A percentile compares a stretch with the other conserved stretches of the same genome.
Evolutionary conservation across 2,329 filamentous ascomycete genomes (phyloP).

Genomic region (Colletotrichum camelliae): DNA sequence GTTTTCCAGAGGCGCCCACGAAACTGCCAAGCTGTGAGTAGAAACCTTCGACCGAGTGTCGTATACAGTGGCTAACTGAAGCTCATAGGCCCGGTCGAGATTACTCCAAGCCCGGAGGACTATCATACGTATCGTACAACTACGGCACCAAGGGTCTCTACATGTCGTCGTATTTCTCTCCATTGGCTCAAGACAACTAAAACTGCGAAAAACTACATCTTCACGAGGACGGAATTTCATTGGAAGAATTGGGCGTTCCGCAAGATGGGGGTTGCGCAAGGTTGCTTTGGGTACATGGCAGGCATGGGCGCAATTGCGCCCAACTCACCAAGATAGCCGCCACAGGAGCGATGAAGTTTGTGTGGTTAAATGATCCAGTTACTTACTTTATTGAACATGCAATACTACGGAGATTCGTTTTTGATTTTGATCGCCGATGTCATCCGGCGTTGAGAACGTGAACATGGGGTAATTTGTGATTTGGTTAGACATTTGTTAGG

Average conservation of each 20-base stretch:
- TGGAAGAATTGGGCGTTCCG: neutral
- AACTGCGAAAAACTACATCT: rapidly evolving
- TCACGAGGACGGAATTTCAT: neutral
- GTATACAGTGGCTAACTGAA: neutral
- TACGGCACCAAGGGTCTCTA: slow-evolving; percentile 2
- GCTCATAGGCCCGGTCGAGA: neutral
- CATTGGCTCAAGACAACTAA: neutral
- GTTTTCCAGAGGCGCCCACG: neutral
- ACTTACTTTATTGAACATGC: neutral
- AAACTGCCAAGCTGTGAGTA: slow-evolving; percentile 3
- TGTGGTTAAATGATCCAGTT: neutral
- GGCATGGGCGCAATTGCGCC: neutral
- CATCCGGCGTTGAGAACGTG: neutral
- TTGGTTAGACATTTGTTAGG: neutral
- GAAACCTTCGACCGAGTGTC: too few relatives aligned
- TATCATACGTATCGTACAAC: slow-evolving; percentile 1
- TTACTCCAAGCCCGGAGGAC: slow-evolving; percentile 1
- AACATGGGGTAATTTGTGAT: neutral
- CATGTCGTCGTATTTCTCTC: slow-evolving; percentile 13
- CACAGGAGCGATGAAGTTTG: neutral
- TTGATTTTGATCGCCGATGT: neutral
- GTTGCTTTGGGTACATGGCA: neutral
- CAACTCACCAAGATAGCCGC: neutral
- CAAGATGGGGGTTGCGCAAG: neutral
- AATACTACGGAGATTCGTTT: neutral